Base-by-base conservation (phyloP, 768 basidiomycete genomes). In the Kwoniella newhampshirensis region DNA sequence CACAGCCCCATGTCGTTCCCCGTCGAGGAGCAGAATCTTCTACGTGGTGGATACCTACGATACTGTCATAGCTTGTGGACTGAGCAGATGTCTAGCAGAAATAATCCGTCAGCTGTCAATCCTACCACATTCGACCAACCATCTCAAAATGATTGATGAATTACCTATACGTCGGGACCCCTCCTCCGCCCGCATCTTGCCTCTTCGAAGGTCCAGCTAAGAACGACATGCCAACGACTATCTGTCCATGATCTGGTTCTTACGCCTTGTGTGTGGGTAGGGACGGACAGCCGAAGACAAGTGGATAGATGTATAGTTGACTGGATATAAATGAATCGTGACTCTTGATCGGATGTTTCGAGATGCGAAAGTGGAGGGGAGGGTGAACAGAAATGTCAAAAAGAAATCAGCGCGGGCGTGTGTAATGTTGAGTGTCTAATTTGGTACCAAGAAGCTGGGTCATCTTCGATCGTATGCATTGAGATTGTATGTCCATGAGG, bases 61-160 rank as follows among this genome's bases (percentile, higher is more conserved):
- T 11, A 69, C 64, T 1, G 68, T 71, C 68, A 70, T 65, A 21
- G 70, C 60, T 49, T 70, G 67, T 11, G 62, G 58, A 56, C 61
- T 70, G 20, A 72, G 61, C n/a, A 69, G 51, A 54, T 69, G 64
- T 6, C 67, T 63, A 46, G 26, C 37, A 41, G 15, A 35, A 18
- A 20, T 7, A 7, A 11, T 20, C 44, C 6, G 35, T 48, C 9
- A 48, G 47, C 30, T 18, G n/a, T n/a, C 32, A 4, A 4, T 23
- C 17, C 47, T 48, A 20, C 12, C 11, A 20, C n/a, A 41, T n/a
- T 17, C 20, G 12, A 32, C 32, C 47, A 18, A 6, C 20, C 4
- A 28, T 2, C 27, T 12, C 7, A 27, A 8, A 17, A 13, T 21
- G 20, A 30, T 18, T 48, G 35, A 11, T 28, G 15, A 30, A 40